Evolutionary conservation across 805 yeast genomes (phyloP), one percentile per base, ranked within the genome.

Genomic region (Kodamaea sagamina): DNA sequence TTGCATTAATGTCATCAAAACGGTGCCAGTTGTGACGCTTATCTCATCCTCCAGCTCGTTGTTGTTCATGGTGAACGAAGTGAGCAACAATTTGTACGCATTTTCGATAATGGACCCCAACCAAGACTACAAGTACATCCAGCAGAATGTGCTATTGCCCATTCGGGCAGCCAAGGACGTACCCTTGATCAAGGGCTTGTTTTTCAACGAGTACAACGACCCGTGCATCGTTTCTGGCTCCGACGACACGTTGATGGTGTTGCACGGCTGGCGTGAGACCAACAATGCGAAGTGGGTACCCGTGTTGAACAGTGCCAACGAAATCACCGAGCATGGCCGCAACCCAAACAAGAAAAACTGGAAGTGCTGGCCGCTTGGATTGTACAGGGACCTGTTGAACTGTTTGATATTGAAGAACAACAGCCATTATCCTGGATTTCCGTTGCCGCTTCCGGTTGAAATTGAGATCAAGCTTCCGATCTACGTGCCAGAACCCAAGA

Each of bases 211-310:
- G 35, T 83, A 78, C 54, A 96, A 96, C 15, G 97, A 92, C 61
- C 99, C 99, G 1, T 86, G 93, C 49, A 61, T 90, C 5, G 85
- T 83, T 43, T 62, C 68, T 0, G 96, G 95, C n/a, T 69, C 74
- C 24, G 89, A 84, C 49, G 89, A 89, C 47, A 76, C 82, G 8
- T 70, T 93, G 28, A 62, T 86, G 24, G 78, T 88, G 0, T 67
- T 93, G 15, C 72, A 82, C 17, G 79, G 82, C 50, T 92, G 97
- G 96, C 74, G 97, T 52, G 78, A 76, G 16, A 71, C 84, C 0
- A 62, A 75, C 26, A 93, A 89, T 58, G 82, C 95, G 2, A 74
- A 82, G 47, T 92, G 98, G 97, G 71, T 88, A 9, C 98, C 98
- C 1, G 52, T 92, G 9, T 67, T 92, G 43, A 87, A 87, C 58